Percentiles rank a stretch among this genome's conserved stretches.
Conservation (phyloP, 768 basidiomycete genomes). For the Termitomyces sp. region DNA sequence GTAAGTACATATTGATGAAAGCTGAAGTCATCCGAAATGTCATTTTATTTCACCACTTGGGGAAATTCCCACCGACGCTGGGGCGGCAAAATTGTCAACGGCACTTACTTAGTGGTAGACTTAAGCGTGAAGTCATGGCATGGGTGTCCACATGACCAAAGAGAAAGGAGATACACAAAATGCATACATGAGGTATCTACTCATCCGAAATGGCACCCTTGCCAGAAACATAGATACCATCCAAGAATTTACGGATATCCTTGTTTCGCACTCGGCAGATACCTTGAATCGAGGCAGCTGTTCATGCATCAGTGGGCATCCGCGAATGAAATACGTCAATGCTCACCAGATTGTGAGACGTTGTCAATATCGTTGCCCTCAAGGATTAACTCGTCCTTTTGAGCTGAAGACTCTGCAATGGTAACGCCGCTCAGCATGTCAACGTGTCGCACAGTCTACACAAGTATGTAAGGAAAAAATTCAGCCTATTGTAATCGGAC, state of each 20-base stretch:
- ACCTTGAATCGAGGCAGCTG: slow-evolving; percentile 95
- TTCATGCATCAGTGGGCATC: neutral
- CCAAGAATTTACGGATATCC: slow-evolving; percentile 99
- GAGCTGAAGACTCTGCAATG: slow-evolving; percentile 79
- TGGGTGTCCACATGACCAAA: slow-evolving; percentile 4
- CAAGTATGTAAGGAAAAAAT: neutral
- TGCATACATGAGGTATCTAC: slow-evolving; percentile 18
- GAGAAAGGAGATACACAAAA: slow-evolving; percentile 1
- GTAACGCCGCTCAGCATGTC: slow-evolving; percentile 87
- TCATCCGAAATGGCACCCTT: slow-evolving; percentile 62
- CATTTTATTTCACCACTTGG: too few species aligned
- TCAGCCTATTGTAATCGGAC: neutral
- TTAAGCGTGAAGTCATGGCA: too few species aligned
- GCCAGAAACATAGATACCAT: slow-evolving; percentile 89
- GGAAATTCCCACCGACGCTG: too few species aligned
- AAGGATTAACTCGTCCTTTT: slow-evolving; percentile 93
- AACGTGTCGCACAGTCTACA: slow-evolving; percentile 88
- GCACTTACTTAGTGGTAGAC: too few species aligned
- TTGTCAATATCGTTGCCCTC: slow-evolving; percentile 96
- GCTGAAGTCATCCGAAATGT: too few species aligned
- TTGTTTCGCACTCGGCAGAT: slow-evolving; percentile 97
- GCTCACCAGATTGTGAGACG: slow-evolving; percentile 90
- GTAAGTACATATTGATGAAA: too few species aligned
- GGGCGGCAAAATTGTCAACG: too few species aligned
- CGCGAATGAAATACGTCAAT: neutral